Evolutionary conservation across 2,329 filamentous ascomycete genomes (phyloP), one percentile per base, ranked within the genome.

Genomic region (Eutypella sp.): DNA sequence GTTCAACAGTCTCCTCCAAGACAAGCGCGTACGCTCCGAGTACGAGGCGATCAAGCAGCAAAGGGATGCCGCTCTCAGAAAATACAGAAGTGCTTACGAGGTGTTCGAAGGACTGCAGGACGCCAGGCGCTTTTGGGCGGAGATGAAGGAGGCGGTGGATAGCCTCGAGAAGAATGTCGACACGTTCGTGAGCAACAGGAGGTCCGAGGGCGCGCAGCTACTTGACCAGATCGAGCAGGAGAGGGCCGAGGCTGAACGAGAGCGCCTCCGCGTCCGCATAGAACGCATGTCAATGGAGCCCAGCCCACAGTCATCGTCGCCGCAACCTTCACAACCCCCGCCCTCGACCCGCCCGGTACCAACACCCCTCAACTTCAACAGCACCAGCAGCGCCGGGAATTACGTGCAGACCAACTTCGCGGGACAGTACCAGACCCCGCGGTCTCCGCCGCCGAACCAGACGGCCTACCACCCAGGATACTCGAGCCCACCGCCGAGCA

Each of bases 111-210:
- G 93, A 2, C 74, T 99, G 4, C 80, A 86, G 59, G 85, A 91
- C 54, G 93, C 95, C 6, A 91, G 93, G 67, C 84, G 84, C 44
- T 99, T 96, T 79, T 99, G 99, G 63, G 79, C 80, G 3, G 93
- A 97, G 64, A 99, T 97, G 90, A 87, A 85, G 57, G 90, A 96
- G 53, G 96, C 90, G 1, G 89, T 95, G 0, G 87, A 92, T 54
- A 96, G 88, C 61, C 72, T 96, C 34, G 83, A 90, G 58, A 93
- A 96, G 76, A 99, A 99, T 58, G 93, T 99, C 1, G 92, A 97
- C 54, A 87, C 87, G 0, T 99, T 99, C 67, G 91, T 99, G 54
- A 95, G 90, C 71, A 99, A 99, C 65, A 81, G 93, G 42, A 76
- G 91, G 49, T 85, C 88, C 1, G 93, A 99, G 70, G 93, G 93